Evolutionary conservation across 176 grass and related monocot species (phyloP).

Genomic region (Aegilops tauschii): DNA sequence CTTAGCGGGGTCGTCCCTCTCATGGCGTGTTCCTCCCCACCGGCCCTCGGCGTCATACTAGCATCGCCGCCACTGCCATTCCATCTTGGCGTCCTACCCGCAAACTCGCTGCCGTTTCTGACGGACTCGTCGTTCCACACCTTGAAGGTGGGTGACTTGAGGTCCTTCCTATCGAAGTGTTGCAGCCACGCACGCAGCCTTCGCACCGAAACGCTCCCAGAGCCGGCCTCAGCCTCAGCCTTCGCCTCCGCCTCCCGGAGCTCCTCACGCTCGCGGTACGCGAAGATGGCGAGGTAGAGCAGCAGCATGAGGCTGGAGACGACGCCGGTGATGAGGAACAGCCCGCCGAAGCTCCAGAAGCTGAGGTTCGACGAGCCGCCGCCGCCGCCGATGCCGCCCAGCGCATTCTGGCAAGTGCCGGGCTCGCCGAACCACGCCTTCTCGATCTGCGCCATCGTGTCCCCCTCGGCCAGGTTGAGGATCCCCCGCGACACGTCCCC

Average conservation of each 20-base stretch:
- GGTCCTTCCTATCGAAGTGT: constrained; percentile 48
- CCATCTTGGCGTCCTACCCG: constrained; percentile 6
- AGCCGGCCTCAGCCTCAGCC: not conserved
- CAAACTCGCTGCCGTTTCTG: not conserved
- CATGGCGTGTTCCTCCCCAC: not conserved
- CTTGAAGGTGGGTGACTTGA: constrained; percentile 43
- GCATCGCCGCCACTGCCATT: not conserved
- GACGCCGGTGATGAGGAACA: constrained; percentile 81
- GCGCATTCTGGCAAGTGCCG: constrained; percentile 1
- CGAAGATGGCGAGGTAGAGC: constrained; percentile 51
- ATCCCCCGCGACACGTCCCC: constrained; percentile 52
- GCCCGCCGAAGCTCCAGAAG: constrained; percentile 69
- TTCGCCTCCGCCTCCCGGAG: constrained; percentile 23
- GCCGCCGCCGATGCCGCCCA: not conserved
- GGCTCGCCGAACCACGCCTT: constrained; percentile 55
- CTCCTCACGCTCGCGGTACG: constrained; percentile 53
- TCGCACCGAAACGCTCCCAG: constrained; percentile 25
- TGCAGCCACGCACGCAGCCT: constrained; percentile 39
- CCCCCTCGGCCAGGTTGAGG: constrained; percentile 24
- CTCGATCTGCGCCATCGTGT: constrained; percentile 56
- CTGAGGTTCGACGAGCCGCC: constrained; percentile 49
- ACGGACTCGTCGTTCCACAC: not conserved
- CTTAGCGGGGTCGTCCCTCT: constrained; percentile 29
- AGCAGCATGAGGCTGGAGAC: constrained; percentile 57
- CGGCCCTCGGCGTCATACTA: not conserved